Percentiles rank a stretch among this genome's conserved stretches.
Conservation (phyloP, 768 basidiomycete genomes). For the Clavulina sp. region DNA sequence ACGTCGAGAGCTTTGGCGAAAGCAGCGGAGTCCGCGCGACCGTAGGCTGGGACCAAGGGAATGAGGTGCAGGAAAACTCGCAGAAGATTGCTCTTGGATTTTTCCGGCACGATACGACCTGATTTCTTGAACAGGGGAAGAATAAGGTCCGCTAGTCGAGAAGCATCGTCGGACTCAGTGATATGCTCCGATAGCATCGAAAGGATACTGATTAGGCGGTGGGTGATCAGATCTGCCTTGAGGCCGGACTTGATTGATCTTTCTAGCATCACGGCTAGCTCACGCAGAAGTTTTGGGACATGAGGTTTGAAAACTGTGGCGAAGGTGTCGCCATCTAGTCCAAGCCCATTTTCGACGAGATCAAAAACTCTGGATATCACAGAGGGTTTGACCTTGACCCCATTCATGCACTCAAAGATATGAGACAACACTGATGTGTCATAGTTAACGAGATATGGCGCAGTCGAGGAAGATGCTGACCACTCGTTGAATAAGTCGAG, state of each 20-base stretch:
- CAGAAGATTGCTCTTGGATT: slow-evolving; percentile 67
- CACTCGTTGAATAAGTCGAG: slow-evolving; percentile 73
- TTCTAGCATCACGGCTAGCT: slow-evolving; percentile 52
- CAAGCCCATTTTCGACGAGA: slow-evolving; percentile 50
- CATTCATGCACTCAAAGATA: slow-evolving; percentile 65
- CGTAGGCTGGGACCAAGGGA: slow-evolving; percentile 45
- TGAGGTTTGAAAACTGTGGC: slow-evolving; percentile 48
- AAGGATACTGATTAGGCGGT: slow-evolving; percentile 68
- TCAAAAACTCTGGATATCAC: slow-evolving; percentile 74
- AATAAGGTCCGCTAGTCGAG: slow-evolving; percentile 52
- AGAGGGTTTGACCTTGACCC: slow-evolving; percentile 68
- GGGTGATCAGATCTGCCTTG: slow-evolving; percentile 46
- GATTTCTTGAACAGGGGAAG: slow-evolving; percentile 66
- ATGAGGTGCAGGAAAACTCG: slow-evolving; percentile 50
- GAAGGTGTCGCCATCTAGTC: slow-evolving; percentile 32
- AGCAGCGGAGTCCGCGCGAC: slow-evolving; percentile 25
- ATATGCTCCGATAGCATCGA: slow-evolving; percentile 65
- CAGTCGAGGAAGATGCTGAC: slow-evolving; percentile 40
- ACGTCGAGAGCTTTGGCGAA: slow-evolving; percentile 41
- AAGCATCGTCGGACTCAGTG: slow-evolving; percentile 50
- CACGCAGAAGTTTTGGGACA: slow-evolving; percentile 49
- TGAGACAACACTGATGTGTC: slow-evolving; percentile 54
- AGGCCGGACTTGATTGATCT: slow-evolving; percentile 33
- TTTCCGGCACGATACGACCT: slow-evolving; percentile 60
- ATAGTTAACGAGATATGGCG: slow-evolving; percentile 48